Evolutionary conservation across 441 rosid species (phyloP).

Genomic region (Populus hybrid): DNA sequence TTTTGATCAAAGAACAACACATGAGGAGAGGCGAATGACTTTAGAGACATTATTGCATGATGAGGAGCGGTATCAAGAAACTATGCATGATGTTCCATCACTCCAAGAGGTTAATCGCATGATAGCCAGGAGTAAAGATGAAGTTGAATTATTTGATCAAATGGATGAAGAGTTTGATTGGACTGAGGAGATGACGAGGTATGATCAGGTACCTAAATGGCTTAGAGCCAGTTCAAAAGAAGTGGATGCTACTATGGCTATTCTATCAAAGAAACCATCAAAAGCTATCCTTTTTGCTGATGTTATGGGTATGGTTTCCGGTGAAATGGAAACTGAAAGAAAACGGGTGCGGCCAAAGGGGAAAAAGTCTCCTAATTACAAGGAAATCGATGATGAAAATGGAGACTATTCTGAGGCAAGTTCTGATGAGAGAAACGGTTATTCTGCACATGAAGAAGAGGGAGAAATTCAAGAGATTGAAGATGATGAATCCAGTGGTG

Average conservation of each 20-base stretch:
- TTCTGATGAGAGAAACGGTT: slow-evolving; percentile 80
- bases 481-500: slow-evolving; percentile 79
- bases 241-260: slow-evolving; percentile 69
- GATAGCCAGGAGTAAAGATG: slow-evolving; percentile 97
- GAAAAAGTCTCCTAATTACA: slow-evolving; percentile 83
- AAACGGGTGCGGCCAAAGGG: slow-evolving; percentile 96
- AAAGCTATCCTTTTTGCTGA: slow-evolving; percentile 58
- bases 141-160: slow-evolving; percentile 96
- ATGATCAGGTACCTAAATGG: slow-evolving; percentile 96
- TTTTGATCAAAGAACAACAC: slow-evolving; percentile 99
- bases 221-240: slow-evolving; percentile 87
- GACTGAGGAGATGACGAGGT: slow-evolving; percentile 91
- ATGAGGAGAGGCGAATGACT: slow-evolving; percentile 98
- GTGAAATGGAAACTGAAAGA: slow-evolving; percentile 64
- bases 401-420: slow-evolving; percentile 93
- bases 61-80: slow-evolving; percentile 98
- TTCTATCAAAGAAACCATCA: slow-evolving; percentile 88
- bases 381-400: slow-evolving; percentile 91
- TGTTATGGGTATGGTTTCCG: slow-evolving; percentile 46
- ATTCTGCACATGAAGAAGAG: slow-evolving; percentile 87
- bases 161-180: slow-evolving; percentile 99
- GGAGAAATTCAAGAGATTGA: slow-evolving; percentile 81
- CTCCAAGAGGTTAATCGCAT: slow-evolving; percentile 91
- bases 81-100: slow-evolving; percentile 96
- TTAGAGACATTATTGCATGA: slow-evolving; percentile 98